Percentiles rank a stretch among this genome's conserved stretches.
These are phyloP conservation scores for Cinnamomum micranthum DNA, from an alignment of 164 flowering plant species.

Conservation along the genomic window DNA sequence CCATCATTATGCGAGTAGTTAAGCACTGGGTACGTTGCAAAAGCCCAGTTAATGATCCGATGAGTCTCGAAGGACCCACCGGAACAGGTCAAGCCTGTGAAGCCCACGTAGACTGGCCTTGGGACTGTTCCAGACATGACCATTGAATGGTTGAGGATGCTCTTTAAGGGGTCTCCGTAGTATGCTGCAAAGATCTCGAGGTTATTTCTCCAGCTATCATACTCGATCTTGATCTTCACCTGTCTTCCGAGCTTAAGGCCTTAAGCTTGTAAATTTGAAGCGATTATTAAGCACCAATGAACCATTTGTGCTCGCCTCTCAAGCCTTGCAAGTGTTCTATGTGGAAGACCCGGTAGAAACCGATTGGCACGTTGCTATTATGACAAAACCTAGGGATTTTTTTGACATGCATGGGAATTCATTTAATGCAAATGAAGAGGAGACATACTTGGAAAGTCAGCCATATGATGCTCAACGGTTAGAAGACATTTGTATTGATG, in stretches of 20 bases:
- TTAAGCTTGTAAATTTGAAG: too few relatives aligned
- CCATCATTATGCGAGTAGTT: background rate
- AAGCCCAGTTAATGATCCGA: conserved; percentile 40
- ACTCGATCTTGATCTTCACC: conserved; percentile 62
- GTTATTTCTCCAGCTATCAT: conserved; percentile 29
- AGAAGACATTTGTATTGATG: too few relatives aligned
- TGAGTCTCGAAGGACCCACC: conserved; percentile 41
- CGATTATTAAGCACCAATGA: too few relatives aligned
- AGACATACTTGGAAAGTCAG: too few relatives aligned
- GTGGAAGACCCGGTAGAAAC: too few relatives aligned
- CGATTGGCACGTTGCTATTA: too few relatives aligned
- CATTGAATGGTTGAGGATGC: conserved; percentile 39
- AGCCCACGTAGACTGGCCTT: conserved; percentile 76
- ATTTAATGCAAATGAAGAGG: too few relatives aligned
- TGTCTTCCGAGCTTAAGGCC: conserved; percentile 44
- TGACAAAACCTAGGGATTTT: too few relatives aligned
- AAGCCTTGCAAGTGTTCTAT: too few relatives aligned
- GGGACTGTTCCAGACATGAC: conserved; percentile 19
- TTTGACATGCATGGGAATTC: too few relatives aligned
- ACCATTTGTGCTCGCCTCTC: too few relatives aligned
- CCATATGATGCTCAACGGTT: too few relatives aligned
- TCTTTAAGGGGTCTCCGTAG: conserved; percentile 36
- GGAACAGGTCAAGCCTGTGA: conserved; percentile 57
- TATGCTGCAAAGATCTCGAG: conserved; percentile 48
- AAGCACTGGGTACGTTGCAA: conserved; percentile 30